Evolutionary conservation across 371 early-diverging fungal species (phyloP), one percentile per base, ranked within the genome.

Genomic region (Mortierella sp.): DNA sequence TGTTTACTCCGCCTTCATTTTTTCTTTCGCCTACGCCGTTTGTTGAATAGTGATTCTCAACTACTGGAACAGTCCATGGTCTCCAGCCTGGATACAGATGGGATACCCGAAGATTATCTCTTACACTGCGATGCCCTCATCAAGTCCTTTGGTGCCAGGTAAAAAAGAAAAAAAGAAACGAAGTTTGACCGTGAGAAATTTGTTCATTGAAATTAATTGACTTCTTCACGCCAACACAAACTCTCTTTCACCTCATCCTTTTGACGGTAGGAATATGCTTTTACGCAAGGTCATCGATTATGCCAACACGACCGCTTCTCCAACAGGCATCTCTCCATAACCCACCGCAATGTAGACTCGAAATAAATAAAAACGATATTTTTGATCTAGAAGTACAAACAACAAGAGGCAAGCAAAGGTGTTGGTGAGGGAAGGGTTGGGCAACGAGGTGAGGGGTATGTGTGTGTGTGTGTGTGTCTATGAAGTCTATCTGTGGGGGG

Each of bases 121-220:
- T 19, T 55, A 1, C 71, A 77, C 55, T 73, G 74, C 22, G 74
- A 81, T 19, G 81, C 81, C 2, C 71, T 81, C 19, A 43, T 81
- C 26, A 76, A 73, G 29, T 81, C 81, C 4, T 81, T 77, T 48
- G 63, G 55, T 63, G 66, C 81, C 11, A 73, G 81, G 81, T 77
- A 71, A 39, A 24, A 19, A 43, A 31, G 7, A 26, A 3, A 48
- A 7, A 16, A 14, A 8, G 29, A 9, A 19, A 24, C 43, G 39
- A 31, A 13, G n/a, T n/a, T n/a, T n/a, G n/a, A 24, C 26, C 11
- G 4, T 39, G 14, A 22, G 11, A 8, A 40, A 69, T 65, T 63
- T 40, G n/a, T 24, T 3, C 24, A 16, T 22, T 37, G 22, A 22
- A 19, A 48, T 9, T 31, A 7, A 1, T 58, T 0, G 1, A 16